These are phyloP conservation scores for Pyracantha coccinea DNA, from an alignment of 331 rosid genomes.

Conservation along the genomic window DNA sequence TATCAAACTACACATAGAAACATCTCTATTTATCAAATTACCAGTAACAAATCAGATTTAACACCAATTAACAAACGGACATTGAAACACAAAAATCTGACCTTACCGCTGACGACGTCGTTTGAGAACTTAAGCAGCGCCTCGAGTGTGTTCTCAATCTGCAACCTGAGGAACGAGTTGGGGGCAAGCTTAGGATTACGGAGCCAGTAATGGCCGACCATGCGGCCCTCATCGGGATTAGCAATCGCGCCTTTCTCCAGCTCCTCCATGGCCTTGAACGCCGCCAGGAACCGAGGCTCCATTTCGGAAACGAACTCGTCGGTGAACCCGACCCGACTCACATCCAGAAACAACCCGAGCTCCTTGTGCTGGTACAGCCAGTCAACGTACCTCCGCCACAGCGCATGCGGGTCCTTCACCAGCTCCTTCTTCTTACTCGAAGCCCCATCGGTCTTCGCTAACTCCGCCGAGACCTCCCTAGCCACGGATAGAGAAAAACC, in stretches of 20 bases:
- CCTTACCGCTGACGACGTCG: slow-evolving; percentile 91
- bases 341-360: slow-evolving; percentile 67
- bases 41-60: background rate
- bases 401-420: slow-evolving; percentile 60
- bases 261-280: slow-evolving; percentile 72
- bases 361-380: slow-evolving; percentile 95
- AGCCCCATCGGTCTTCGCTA: slow-evolving; percentile 21
- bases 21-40: background rate
- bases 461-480: slow-evolving; percentile 47
- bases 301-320: slow-evolving; percentile 68
- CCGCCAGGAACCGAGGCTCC: slow-evolving; percentile 65
- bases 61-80: background rate
- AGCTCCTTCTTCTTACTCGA: slow-evolving; percentile 19
- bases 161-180: slow-evolving; percentile 36
- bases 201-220: slow-evolving; percentile 98
- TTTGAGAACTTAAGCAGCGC: slow-evolving; percentile 49
- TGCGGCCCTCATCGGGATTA: slow-evolving; percentile 92
- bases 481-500: slow-evolving; percentile 43
- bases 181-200: slow-evolving; percentile 72
- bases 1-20: background rate
- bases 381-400: slow-evolving; percentile 75
- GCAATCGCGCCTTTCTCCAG: slow-evolving; percentile 89
- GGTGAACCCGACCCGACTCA: slow-evolving; percentile 86
- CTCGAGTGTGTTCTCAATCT: slow-evolving; percentile 68
- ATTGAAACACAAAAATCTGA: slow-evolving; percentile 28